Percentiles rank a stretch among this genome's conserved stretches.
These are phyloP conservation scores for Scopulariopsis brevicaulis DNA, from an alignment of 2,329 filamentous ascomycete species.

Conservation along the genomic window DNA sequence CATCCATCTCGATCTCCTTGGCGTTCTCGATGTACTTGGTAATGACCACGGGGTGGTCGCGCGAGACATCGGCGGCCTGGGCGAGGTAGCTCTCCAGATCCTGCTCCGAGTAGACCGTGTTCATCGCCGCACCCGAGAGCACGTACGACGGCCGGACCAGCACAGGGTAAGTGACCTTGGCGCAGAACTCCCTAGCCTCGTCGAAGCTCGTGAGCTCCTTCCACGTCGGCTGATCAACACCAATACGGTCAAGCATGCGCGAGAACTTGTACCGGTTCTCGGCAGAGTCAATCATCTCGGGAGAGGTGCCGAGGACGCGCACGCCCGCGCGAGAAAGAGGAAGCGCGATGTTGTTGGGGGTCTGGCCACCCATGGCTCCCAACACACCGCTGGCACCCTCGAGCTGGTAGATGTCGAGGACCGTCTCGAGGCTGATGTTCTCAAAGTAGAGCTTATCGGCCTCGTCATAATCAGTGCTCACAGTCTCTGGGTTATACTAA, in stretches of 20 bases:
- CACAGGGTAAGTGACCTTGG: constrained; percentile 83
- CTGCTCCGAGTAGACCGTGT: constrained; percentile 94
- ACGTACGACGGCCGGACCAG: constrained; percentile 95
- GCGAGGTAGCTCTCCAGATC: constrained; percentile 81
- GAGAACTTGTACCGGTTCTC: constrained; percentile 99
- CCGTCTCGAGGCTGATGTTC: constrained; percentile 81
- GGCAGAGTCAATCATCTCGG: constrained; percentile 96
- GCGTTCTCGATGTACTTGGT: constrained; percentile 99
- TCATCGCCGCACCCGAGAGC: constrained; percentile 95
- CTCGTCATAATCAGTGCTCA: constrained; percentile 86
- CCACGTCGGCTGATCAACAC: constrained; percentile 94
- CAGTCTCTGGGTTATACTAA: constrained; percentile 74
- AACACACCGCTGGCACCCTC: constrained; percentile 78
- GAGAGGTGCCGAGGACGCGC: constrained; percentile 88
- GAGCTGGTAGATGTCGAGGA: constrained; percentile 86
- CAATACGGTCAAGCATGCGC: constrained; percentile 90
- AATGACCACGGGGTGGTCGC: constrained; percentile 93
- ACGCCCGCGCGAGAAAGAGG: constrained; percentile 81
- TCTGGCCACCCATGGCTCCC: constrained; percentile 94
- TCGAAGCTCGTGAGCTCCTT: constrained; percentile 94
- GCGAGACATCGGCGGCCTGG: constrained; percentile 86
- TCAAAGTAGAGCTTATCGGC: constrained; percentile 94
- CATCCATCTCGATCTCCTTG: constrained; percentile 99
- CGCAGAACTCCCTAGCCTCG: constrained; percentile 79
- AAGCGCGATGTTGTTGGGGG: constrained; percentile 93